Base-by-base conservation (phyloP, 192 early-diverging fungal species). In the Spizellomyces punctatus region DNA sequence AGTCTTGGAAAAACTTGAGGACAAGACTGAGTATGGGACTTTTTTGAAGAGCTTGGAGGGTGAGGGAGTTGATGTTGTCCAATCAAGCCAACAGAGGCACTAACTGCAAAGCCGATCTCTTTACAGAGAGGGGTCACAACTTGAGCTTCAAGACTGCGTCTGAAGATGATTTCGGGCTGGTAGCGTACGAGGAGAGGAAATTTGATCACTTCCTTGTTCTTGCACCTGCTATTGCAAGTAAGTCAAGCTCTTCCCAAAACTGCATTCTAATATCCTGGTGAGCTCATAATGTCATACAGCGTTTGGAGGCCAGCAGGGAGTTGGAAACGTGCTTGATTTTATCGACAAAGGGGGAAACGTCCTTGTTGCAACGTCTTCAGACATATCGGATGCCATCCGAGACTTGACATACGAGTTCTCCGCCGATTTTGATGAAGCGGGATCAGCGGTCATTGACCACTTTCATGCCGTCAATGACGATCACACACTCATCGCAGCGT, bases 311-410 rank as follows among this genome's bases (percentile, higher is more conserved):
- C 81, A 72, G 1, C 46, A 85, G 8, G 67, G 62, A 27, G 79
- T 89, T 10, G 82, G 75, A 16, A 71, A 85, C 46, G 79, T 99
- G 16, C 78, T 95, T 47, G 85, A 93, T 57, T 99, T 95, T 76
- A 86, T 98, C 49, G 89, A 95, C 58, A 83, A 88, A 27, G 96
- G 95, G 45, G 98, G 96, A 19, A 99, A 98, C 76, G 76, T 98
- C 43, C 48, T 99, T 6, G 60, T 95, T 10, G 92, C 89, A 5
- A 89, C 85, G 1, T 85, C 88, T 8, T 74, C 85, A 43, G 83
- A 89, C 52, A 66, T 91, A 17, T 83, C 86, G 6, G 91, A 91
- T 45, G 77, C 85, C 7, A 65, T 93, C 6, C 88, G 94, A 10
- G 93, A 94, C 67, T 83, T 99, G 48, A 90, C 89, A n/a, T 82